A percentile compares a stretch with the other conserved stretches of the same genome.
Conservation (phyloP, 176 grass and related monocot species). For the Cocos nucifera region DNA sequence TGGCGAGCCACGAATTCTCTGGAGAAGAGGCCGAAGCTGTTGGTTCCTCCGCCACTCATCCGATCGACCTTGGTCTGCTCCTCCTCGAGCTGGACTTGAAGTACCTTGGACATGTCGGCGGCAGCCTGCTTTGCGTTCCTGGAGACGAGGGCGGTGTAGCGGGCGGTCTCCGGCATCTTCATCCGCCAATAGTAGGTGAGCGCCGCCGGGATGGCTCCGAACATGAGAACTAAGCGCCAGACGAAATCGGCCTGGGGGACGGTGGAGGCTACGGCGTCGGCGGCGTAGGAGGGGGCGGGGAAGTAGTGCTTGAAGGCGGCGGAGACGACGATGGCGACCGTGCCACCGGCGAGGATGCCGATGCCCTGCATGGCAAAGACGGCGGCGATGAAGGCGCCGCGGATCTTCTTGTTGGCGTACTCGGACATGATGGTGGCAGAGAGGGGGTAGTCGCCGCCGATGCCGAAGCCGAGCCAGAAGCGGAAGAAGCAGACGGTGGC, state of each 20-base stretch:
- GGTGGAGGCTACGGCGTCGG: constrained; percentile 28
- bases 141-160: constrained; percentile 44
- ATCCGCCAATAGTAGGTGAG: constrained; percentile 65
- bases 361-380: no score
- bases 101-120: constrained; percentile 35
- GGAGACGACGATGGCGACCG: constrained; percentile 12
- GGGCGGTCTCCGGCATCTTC: constrained; percentile 68
- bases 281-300: constrained; percentile 23
- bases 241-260: constrained; percentile 27
- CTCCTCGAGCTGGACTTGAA: constrained; percentile 16
- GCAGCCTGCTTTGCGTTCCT: constrained; percentile 30
- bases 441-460: no score
- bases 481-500: no score
- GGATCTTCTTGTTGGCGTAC: no score
- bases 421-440: no score
- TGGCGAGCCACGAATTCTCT: constrained; percentile 28
- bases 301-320: constrained; percentile 16
- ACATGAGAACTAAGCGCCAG: constrained; percentile 58
- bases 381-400: no score
- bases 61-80: constrained; percentile 1
- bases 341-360: no score
- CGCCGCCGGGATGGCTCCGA: constrained; percentile 43
- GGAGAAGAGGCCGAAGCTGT: constrained; percentile 37
- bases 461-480: no score
- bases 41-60: background rate